These are phyloP conservation scores for Globisporangium paddicum DNA, from an alignment of 352 stramenopile species.

Conservation along the genomic window DNA sequence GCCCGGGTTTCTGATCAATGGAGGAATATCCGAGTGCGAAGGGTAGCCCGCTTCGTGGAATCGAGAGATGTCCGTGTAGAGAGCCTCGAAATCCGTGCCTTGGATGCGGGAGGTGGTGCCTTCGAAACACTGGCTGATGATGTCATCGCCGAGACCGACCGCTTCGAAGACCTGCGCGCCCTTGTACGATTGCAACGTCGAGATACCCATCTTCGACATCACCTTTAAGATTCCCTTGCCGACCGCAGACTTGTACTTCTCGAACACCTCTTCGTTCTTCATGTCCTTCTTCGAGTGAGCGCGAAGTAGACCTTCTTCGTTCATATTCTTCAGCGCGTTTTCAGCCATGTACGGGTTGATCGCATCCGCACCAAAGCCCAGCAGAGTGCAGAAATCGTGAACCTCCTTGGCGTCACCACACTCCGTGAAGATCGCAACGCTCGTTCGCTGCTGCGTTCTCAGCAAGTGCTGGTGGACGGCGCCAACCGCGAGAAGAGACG, in stretches of 20 bases:
- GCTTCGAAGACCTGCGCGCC: conserved; percentile 96
- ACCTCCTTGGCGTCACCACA: conserved; percentile 95
- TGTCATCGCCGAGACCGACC: conserved; percentile 90
- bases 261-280: conserved; percentile 52
- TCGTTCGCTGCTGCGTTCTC: conserved; percentile 87
- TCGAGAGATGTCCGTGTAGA: conserved; percentile 93
- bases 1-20: conserved; percentile 92
- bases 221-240: conserved; percentile 73
- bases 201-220: conserved; percentile 97
- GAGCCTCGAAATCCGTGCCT: conserved; percentile 91
- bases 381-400: conserved; percentile 93
- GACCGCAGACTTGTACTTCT: conserved; percentile 61
- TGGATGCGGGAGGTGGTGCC: conserved; percentile 89
- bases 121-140: conserved; percentile 88
- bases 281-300: conserved; percentile 53
- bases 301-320: conserved; percentile 86
- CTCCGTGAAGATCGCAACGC: conserved; percentile 92
- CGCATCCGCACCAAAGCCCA: conserved; percentile 94
- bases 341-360: conserved; percentile 96
- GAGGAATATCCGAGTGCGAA: conserved; percentile 56
- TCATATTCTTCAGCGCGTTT: conserved; percentile 94
- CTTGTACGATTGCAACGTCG: conserved; percentile 93
- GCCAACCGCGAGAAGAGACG: conserved; percentile 92
- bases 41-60: conserved; percentile 92
- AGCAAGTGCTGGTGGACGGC: conserved; percentile 96